Evolutionary conservation across 2,329 filamentous ascomycete species (phyloP), one percentile per base, ranked within the genome.

Genomic region (Xylariaceae sp.): DNA sequence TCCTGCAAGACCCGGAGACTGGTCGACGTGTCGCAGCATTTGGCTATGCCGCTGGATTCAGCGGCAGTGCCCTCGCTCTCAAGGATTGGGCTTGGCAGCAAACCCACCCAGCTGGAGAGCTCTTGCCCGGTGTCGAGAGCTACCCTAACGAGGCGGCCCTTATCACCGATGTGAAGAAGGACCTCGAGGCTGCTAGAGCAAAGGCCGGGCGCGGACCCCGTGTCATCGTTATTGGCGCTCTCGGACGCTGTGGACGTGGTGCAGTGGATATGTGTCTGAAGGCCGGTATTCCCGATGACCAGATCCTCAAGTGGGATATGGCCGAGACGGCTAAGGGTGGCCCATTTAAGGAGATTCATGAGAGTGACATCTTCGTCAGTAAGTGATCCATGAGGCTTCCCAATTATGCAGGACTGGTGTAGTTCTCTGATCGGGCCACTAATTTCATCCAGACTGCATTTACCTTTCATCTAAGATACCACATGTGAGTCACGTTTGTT

Each of bases 61-160:
- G 86, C 5, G 83, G 85, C 32, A 80, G 86, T 38, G 87, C 87
- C 9, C 74, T 91, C 45, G 88, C 86, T 22, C 70, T 95, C 36
- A 80, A 90, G 78, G 82, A 84, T 40, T 96, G 91, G 89, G 82
- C 88, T 11, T 87, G 85, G 80, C 90, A 96, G 70, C 76, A 92
- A 55, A 80, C 80, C 39, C 80, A 91, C 68, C 80, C 84, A 15
- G 47, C 41, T 40, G 80, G 80, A 51, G 75, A 83, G 68, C 79
- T 82, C 45, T 79, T 92, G 51, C 83, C 85, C 9, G 76, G 80
- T 49, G 77, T 87, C 15, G 78, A 78, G 58, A 77, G 78, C 62
- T 92, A 89, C 70, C 79, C 84, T 55, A 90, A 90, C 67, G 88
- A 95, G 70, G 75, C 75, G 35, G 81, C 82, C 39, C 76, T 96